Evolutionary conservation across 2,329 filamentous ascomycete genomes (phyloP), one percentile per base, ranked within the genome.

Genomic region (Exophiala phaeomuriformis): DNA sequence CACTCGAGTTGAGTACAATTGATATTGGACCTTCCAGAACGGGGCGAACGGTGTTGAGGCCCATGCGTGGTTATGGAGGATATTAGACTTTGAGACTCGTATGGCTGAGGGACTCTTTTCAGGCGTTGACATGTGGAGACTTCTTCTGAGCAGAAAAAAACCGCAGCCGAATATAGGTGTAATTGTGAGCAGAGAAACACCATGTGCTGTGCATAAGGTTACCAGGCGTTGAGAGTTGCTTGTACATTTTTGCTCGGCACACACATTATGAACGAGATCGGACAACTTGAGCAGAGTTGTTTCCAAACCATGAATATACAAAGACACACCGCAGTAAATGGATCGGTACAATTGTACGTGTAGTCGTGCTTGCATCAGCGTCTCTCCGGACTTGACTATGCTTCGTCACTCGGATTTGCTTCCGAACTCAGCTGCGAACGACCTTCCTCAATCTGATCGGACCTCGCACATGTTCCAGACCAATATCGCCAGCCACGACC

Each of bases 1-100:
- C 78, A 48, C 69, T 79, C 33, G 81, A 84, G 65, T 69, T 84
- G 60, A 77, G 70, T 53, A 69, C 68, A 4, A 77, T 77, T 56
- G 74, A 77, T 54, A 75, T 77, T 52, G 75, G 74, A 4, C 59
- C 60, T 19, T 59, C 54, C 28, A 54, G 60, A 55, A 60, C 59
- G 40, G 53, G 54, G 27, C 49, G 56, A 41, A 55, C 53, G 5
- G 41, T 53, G 9, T 39, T 57, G 46, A 47, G 57, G 30, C 52
- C 57, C n/a, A 32, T 46, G 33, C 48, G 50, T 29, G 57, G 52
- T 4, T 61, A 60, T 48, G 39, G 52, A 9, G 59, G 52, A 36
- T 60, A 60, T 47, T 60, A 50, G 47, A 49, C 5, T 3, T 3
- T 4, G 10, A 3, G 39, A 27, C 9, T 7, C 39, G 7, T 2